Evolutionary conservation across 371 early-diverging fungal genomes (phyloP).

Genomic region (Mortierella sp.): DNA sequence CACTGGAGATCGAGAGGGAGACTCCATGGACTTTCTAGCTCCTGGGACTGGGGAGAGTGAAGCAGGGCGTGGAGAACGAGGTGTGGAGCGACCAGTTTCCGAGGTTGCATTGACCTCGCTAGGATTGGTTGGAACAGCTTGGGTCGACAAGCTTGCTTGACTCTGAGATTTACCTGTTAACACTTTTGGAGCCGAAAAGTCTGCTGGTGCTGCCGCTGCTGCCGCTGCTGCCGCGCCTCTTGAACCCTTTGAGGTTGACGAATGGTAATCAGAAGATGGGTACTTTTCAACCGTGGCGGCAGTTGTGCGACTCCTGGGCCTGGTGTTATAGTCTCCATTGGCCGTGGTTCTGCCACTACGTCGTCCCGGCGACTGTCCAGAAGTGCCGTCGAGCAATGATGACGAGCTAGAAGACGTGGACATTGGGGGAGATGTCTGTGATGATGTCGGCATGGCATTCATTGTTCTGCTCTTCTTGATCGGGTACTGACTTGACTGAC

Average conservation of each 20-base stretch:
- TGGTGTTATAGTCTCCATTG: conserved; percentile 2
- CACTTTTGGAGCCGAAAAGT: neutral
- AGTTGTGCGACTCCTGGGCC: conserved; percentile 15
- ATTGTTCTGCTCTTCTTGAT: neutral
- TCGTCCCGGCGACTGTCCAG: neutral
- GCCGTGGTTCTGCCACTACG: neutral
- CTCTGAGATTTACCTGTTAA: neutral
- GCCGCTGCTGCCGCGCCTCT: neutral
- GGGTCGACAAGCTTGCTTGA: too few species aligned
- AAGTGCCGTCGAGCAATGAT: conserved; percentile 1
- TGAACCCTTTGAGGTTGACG: too few species aligned
- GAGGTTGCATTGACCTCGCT: too few species aligned
- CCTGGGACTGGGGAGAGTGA: neutral
- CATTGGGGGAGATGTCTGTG: conserved; percentile 14
- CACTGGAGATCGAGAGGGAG: neutral
- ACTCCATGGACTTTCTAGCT: neutral
- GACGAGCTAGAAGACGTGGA: neutral
- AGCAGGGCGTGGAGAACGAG: neutral
- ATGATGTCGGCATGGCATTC: conserved; percentile 17
- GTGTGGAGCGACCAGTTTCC: neutral
- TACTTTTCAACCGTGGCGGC: conserved; percentile 9
- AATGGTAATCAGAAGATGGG: neutral
- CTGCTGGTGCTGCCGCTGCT: neutral
- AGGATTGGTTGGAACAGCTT: too few species aligned
- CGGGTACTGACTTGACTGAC: conserved; percentile 21